Percentiles rank a stretch among this genome's conserved stretches.
Conservation (phyloP, 1,139 yeast species). For the Suhomyces bokatorum region DNA sequence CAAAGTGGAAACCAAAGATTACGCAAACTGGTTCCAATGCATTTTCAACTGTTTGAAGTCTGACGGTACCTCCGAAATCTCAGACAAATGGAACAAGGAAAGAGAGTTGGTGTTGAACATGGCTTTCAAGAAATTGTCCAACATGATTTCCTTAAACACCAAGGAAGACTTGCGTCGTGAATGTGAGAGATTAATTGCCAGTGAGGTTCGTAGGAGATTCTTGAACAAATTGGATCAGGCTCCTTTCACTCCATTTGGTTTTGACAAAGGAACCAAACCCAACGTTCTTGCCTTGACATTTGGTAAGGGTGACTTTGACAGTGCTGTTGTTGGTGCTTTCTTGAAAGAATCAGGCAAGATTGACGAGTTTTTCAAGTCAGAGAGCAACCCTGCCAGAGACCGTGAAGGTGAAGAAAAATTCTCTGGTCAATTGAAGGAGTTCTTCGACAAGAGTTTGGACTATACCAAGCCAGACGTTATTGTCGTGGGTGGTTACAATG, state of each 20-base stretch:
- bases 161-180: slow-evolving; percentile 81
- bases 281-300: slow-evolving; percentile 79
- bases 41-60: slow-evolving; percentile 65
- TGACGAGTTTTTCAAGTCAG: slow-evolving; percentile 75
- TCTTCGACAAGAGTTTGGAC: slow-evolving; percentile 39
- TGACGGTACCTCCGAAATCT: slow-evolving; percentile 80
- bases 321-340: slow-evolving; percentile 83
- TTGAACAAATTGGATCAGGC: slow-evolving; percentile 83
- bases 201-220: slow-evolving; percentile 69
- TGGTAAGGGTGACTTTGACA: slow-evolving; percentile 83
- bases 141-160: slow-evolving; percentile 70
- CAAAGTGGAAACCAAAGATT: slow-evolving; percentile 47
- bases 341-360: slow-evolving; percentile 81
- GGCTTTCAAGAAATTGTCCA: slow-evolving; percentile 69
- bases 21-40: slow-evolving; percentile 45
- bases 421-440: slow-evolving; percentile 49
- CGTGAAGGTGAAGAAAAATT: slow-evolving; percentile 55
- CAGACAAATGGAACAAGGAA: slow-evolving; percentile 79
- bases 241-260: slow-evolving; percentile 81
- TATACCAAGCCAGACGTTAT: slow-evolving; percentile 75
- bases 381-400: slow-evolving; percentile 67
- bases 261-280: slow-evolving; percentile 78
- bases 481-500: slow-evolving; percentile 86
- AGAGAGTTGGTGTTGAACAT: slow-evolving; percentile 66
- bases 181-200: slow-evolving; percentile 71